phyloP scores from a whole-genome alignment of 257 asterid species.

The Lithospermum erythrorhizon region DNA sequence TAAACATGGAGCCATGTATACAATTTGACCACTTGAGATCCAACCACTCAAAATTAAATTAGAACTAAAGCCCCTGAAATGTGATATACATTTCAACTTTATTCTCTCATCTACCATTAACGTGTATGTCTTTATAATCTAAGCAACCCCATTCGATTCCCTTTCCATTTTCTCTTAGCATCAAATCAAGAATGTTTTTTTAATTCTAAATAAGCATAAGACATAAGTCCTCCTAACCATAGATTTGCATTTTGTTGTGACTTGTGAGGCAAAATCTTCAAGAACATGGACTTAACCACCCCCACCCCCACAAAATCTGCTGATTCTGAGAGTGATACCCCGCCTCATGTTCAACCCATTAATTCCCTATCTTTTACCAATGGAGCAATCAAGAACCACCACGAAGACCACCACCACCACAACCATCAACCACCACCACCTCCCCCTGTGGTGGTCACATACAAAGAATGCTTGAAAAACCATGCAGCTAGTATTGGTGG shows the following conservation, averaged over 20 bases:
- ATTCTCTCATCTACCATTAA: neutral
- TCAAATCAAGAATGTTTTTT: neutral
- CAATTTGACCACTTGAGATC: too few relatives aligned
- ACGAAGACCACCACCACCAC: neutral
- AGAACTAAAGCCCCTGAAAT: neutral
- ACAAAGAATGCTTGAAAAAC: constrained; percentile 21
- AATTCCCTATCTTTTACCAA: constrained; percentile 8
- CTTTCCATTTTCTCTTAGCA: constrained; percentile 1
- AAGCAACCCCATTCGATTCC: neutral
- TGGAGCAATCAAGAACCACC: neutral
- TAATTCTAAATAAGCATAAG: neutral
- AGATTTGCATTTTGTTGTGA: neutral
- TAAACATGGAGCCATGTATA: too few relatives aligned
- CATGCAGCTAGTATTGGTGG: constrained; percentile 24
- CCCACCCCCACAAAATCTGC: constrained; percentile 10
- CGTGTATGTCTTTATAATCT: too few relatives aligned
- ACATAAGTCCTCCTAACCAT: neutral
- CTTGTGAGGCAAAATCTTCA: neutral
- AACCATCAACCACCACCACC: neutral
- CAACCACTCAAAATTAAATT: too few relatives aligned
- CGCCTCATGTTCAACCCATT: constrained; percentile 4
- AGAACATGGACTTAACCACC: constrained; percentile 14
- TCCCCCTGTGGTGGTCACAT: neutral
- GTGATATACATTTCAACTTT: neutral
- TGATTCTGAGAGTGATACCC: constrained; percentile 17